Conservation (phyloP, 2,329 filamentous ascomycete species). For the Penicillium sp. region DNA sequence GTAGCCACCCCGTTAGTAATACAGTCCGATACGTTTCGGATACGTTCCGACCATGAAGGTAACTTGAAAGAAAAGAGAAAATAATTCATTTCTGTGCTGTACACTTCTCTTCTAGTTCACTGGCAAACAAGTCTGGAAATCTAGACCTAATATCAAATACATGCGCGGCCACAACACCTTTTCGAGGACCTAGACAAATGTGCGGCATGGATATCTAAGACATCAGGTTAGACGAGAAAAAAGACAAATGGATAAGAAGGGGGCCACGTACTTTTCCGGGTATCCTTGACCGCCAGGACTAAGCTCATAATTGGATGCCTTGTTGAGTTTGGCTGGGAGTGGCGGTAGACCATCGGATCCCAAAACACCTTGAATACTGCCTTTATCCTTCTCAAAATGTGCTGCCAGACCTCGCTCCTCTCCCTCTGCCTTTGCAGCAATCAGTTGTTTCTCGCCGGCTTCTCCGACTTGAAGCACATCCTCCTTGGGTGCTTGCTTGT, state of each 20-base stretch:
- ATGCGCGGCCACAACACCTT: neutral
- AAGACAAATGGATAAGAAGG: slow-evolving; percentile 21
- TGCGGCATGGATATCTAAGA: slow-evolving; percentile 44
- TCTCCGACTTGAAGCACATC: slow-evolving; percentile 71
- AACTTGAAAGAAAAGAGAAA: neutral
- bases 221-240: slow-evolving; percentile 27
- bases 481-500: slow-evolving; percentile 72
- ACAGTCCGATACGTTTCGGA: too few relatives aligned
- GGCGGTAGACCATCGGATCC: slow-evolving; percentile 79
- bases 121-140: neutral
- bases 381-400: slow-evolving; percentile 65
- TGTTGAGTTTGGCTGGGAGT: slow-evolving; percentile 67
- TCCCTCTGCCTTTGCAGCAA: slow-evolving; percentile 71
- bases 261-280: slow-evolving; percentile 57
- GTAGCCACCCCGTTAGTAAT: too few relatives aligned
- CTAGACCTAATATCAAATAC: neutral
- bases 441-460: slow-evolving; percentile 68
- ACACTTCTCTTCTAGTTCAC: neutral
- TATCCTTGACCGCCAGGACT: slow-evolving; percentile 65
- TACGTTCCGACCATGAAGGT: too few relatives aligned
- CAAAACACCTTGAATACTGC: slow-evolving; percentile 56
- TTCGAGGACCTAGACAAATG: slow-evolving; percentile 34
- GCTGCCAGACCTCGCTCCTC: slow-evolving; percentile 67
- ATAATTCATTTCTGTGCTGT: neutral
- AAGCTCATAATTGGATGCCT: slow-evolving; percentile 62